Percentiles rank a stretch among this genome's conserved stretches.
Evolutionary conservation across 176 grass and related monocot species (phyloP).

Genomic region (Oryza brachyantha): DNA sequence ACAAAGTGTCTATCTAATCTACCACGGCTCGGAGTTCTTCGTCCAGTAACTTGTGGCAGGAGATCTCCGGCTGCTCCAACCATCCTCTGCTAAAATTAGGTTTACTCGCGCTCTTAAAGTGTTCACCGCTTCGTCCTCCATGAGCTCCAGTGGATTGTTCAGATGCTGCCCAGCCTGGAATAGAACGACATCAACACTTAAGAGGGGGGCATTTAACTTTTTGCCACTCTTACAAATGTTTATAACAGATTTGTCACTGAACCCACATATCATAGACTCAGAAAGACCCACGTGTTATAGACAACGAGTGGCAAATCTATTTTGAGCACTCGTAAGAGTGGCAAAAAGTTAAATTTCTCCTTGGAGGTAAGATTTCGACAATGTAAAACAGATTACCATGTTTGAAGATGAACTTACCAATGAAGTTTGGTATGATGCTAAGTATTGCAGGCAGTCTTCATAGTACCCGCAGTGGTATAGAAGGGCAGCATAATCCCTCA

Average conservation of each 20-base stretch:
- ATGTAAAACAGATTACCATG: not conserved
- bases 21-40: conserved; percentile 74
- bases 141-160: conserved; percentile 32
- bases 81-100: conserved; percentile 76
- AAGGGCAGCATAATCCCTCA: conserved; percentile 84
- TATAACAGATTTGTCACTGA: too few species aligned
- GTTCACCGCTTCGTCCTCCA: conserved; percentile 58
- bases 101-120: conserved; percentile 45
- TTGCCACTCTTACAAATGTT: too few species aligned
- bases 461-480: conserved; percentile 88
- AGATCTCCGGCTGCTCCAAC: conserved; percentile 44
- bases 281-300: too few species aligned
- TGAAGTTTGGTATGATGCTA: conserved; percentile 50
- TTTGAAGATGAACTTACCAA: conserved; percentile 33
- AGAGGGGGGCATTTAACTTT: not conserved
- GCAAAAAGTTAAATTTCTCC: too few species aligned
- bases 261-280: too few species aligned
- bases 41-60: conserved; percentile 56
- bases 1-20: conserved; percentile 30
- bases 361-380: not conserved
- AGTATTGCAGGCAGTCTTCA: conserved; percentile 68
- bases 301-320: too few species aligned
- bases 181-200: too few species aligned
- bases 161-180: conserved; percentile 34
- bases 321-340: too few species aligned